Conservation (phyloP, 2,329 filamentous ascomycete species). For the Grosmannia clavigera region DNA sequence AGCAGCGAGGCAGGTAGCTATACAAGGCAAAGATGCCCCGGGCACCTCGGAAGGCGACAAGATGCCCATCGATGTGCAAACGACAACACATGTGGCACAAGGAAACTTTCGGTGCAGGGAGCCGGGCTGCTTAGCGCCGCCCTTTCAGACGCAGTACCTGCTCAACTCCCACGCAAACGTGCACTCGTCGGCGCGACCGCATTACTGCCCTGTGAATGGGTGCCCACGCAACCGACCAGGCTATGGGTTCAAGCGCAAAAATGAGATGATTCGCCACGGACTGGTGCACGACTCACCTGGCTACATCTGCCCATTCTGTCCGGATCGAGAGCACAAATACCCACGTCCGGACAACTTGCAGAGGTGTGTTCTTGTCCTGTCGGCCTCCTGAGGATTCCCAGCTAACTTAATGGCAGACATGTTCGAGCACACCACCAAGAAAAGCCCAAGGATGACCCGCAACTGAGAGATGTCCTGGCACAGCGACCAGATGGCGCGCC, state of each 20-base stretch:
- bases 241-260: constrained; percentile 60
- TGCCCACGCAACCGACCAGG: constrained; percentile 52
- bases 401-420: constrained; percentile 44
- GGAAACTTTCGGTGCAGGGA: constrained; percentile 46
- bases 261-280: constrained; percentile 64
- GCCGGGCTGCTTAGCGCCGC: constrained; percentile 53
- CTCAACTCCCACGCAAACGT: constrained; percentile 70
- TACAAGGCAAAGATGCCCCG: neutral
- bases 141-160: constrained; percentile 67
- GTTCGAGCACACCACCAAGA: constrained; percentile 86
- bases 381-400: no score
- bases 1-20: constrained; percentile 33
- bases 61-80: neutral
- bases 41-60: neutral
- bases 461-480: constrained; percentile 69
- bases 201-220: constrained; percentile 51
- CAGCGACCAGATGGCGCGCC: constrained; percentile 76
- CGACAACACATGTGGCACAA: neutral
- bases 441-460: constrained; percentile 76
- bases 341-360: constrained; percentile 92
- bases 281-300: constrained; percentile 89
- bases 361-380: constrained; percentile 44
- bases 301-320: constrained; percentile 93
- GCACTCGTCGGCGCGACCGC: constrained; percentile 51
- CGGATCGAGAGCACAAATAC: constrained; percentile 86